Percentiles rank a stretch among this genome's conserved stretches.
Conservation (phyloP, 768 basidiomycete species). For the Boletus rufocinnamomeus region DNA sequence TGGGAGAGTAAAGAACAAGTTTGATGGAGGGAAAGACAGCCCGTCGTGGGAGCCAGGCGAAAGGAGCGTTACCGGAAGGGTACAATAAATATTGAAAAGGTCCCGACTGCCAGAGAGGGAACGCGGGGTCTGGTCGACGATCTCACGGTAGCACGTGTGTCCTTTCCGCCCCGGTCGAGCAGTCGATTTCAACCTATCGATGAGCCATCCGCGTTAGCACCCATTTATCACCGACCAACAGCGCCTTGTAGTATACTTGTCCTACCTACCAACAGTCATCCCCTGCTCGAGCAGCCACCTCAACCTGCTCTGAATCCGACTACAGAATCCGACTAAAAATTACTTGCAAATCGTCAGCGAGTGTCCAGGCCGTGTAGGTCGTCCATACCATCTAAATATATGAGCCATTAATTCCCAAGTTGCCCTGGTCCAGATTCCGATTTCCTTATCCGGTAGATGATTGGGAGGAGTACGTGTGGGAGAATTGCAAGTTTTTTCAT, state of each 20-base stretch:
- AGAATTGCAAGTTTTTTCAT: not conserved
- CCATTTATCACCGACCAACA: not conserved
- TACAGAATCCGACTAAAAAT: not conserved
- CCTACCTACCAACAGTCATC: not conserved
- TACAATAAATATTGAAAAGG: too few species aligned
- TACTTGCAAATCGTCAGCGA: not conserved
- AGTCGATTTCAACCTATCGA: too few species aligned
- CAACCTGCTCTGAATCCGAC: not conserved
- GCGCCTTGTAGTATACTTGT: not conserved
- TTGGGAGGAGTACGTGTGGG: not conserved
- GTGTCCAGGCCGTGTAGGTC: not conserved
- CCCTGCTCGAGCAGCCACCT: not conserved
- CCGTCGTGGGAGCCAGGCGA: not conserved
- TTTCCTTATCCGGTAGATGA: slow-evolving; percentile 11
- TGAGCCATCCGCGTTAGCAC: too few species aligned
- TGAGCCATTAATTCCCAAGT: not conserved
- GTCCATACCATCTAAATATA: not conserved
- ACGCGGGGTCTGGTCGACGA: too few species aligned
- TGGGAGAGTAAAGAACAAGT: not conserved
- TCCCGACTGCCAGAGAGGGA: too few species aligned
- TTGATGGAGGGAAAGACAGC: not conserved
- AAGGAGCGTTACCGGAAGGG: not conserved
- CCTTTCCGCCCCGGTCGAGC: too few species aligned
- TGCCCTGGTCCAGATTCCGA: slow-evolving; percentile 1
- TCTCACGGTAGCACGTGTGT: too few species aligned